Conservation (phyloP, 768 basidiomycete genomes). For the Hortiboletus flavorubellus region DNA sequence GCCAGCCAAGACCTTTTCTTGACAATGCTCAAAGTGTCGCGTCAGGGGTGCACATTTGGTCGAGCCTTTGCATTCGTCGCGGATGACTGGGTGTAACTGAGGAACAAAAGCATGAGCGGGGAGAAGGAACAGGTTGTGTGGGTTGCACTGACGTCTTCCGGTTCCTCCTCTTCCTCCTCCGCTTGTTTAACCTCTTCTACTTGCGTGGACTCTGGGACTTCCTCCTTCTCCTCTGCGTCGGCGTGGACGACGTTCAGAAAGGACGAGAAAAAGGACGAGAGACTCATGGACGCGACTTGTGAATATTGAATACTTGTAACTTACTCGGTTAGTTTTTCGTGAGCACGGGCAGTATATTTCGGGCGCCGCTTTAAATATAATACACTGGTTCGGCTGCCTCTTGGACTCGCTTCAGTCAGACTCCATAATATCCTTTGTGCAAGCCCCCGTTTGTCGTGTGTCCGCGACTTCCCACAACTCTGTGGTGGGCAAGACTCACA, state of each 20-base stretch:
- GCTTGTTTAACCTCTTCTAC: conserved; percentile 42
- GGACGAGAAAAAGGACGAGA: conserved; percentile 45
- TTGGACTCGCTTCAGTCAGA: no score
- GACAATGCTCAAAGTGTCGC: conserved; percentile 88
- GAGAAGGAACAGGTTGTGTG: neutral
- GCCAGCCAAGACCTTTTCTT: conserved; percentile 80
- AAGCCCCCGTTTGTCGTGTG: no score
- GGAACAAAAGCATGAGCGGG: neutral
- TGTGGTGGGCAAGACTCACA: no score
- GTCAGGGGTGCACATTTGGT: conserved; percentile 63
- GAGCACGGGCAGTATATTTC: conserved; percentile 23
- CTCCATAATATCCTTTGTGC: no score
- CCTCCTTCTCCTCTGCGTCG: conserved; percentile 35
- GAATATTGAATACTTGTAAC: no score
- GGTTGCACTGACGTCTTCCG: conserved; percentile 70
- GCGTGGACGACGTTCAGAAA: conserved; percentile 40
- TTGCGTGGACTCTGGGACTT: conserved; percentile 32
- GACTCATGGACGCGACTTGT: conserved; percentile 33
- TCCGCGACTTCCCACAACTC: no score
- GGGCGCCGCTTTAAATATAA: conserved; percentile 18
- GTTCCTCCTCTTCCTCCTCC: conserved; percentile 58
- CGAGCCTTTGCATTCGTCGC: conserved; percentile 71
- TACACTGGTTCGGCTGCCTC: no score
- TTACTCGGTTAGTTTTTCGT: conserved; percentile 11
- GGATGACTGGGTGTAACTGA: conserved; percentile 66